Evolutionary conservation across 2,329 filamentous ascomycete genomes (phyloP), one percentile per base, ranked within the genome.

Genomic region (Pyricularia sp.): DNA sequence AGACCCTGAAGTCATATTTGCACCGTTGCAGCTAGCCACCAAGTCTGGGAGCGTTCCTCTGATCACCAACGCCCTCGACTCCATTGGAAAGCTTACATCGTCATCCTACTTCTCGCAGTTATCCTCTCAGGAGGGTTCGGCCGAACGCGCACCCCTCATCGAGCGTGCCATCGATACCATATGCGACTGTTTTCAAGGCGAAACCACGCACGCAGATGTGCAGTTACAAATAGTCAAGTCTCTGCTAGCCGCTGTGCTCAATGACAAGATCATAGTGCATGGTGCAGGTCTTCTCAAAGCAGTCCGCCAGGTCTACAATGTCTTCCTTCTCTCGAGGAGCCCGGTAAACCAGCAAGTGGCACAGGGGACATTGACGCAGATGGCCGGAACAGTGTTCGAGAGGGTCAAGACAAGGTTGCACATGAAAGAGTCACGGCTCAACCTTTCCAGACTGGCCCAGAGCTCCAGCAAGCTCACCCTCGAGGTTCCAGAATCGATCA

Each of bases 221-320:
- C 95, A 99, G 79, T 87, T 98, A 74, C 95, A 99, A 80, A 99
- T 99, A 74, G 93, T 99, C 78, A 98, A 99, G 81, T 98, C 95
- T 1, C 84, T 99, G 70, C 83, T 99, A 70, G 94, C 95, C 17
- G 96, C 96, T 17, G 95, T 99, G 17, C 83, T 99, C 72, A 98
- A 98, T 77, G 95, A 99, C 82, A 99, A 98, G 82, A 97, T 98
- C 72, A 93, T 99, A 63, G 96, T 99, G 1, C 95, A 99, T 78
- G 95, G 95, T 70, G 94, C 95, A 55, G 96, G 95, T 72, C 85
- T 99, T 71, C 85, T 99, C 72, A 99, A 99, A 82, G 94, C 95
- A 68, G 93, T 99, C 72, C 91, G 95, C 73, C 93, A 98, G 79
- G 97, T 97, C 70, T 99, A 99, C 84, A 99, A 99, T 82, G 96